phyloP scores from a whole-genome alignment of 2,329 filamentous ascomycete genomes.

The Colletotrichum filicis region DNA sequence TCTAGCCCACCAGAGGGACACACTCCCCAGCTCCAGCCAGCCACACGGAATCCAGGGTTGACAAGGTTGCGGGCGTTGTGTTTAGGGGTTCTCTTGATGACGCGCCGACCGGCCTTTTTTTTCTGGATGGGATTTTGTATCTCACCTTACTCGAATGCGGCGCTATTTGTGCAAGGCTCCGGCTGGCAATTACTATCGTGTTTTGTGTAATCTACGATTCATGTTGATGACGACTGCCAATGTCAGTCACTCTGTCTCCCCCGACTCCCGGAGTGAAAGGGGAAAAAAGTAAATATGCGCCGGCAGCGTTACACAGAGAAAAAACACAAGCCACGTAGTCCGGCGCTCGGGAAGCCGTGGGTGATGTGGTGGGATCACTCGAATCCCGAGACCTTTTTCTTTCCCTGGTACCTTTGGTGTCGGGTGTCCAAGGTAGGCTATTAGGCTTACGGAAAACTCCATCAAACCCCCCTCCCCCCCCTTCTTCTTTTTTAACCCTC shows the following conservation, averaged over 20 bases:
- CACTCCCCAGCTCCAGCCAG: background rate
- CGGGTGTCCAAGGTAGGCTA: too few relatives aligned
- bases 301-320: background rate
- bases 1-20: too few relatives aligned
- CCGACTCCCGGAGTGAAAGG: too few relatives aligned
- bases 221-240: background rate
- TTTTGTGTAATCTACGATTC: background rate
- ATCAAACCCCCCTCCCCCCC: background rate
- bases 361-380: background rate
- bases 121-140: too few relatives aligned
- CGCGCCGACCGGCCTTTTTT: too few relatives aligned
- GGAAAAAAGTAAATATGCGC: too few relatives aligned
- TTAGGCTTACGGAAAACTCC: background rate
- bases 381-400: background rate
- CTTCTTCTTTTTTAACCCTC: background rate
- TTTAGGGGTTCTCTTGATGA: background rate
- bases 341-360: background rate
- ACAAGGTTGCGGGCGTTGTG: background rate
- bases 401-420: background rate
- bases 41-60: background rate
- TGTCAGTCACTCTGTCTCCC: too few relatives aligned
- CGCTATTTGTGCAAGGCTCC: background rate
- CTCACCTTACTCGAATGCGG: background rate
- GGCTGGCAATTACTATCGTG: too few relatives aligned
- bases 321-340: background rate